A percentile compares a stretch with the other conserved stretches of the same genome.
Conservation (phyloP, 768 basidiomycete species). For the Ramaria sp. region DNA sequence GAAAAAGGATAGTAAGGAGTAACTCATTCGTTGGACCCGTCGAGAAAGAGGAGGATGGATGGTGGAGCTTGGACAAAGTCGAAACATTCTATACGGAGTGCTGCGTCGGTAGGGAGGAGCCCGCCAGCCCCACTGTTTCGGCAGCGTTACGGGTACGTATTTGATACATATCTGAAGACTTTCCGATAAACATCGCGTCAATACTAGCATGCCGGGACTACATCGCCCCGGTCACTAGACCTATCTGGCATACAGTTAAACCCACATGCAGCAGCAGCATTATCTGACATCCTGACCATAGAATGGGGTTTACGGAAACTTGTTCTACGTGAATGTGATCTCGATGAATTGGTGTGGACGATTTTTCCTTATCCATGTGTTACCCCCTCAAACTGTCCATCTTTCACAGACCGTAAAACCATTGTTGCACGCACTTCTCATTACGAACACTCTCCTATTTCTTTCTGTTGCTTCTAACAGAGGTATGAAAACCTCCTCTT, state of each 20-base stretch:
- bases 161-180: not conserved
- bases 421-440: constrained; percentile 80
- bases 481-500: constrained; percentile 65
- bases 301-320: constrained; percentile 90
- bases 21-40: constrained; percentile 9
- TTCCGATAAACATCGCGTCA: not conserved
- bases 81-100: constrained; percentile 83
- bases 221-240: constrained; percentile 61
- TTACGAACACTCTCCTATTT: constrained; percentile 68
- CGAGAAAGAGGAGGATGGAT: constrained; percentile 35
- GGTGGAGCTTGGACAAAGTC: constrained; percentile 82
- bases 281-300: constrained; percentile 85
- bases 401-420: constrained; percentile 66
- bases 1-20: constrained; percentile 53
- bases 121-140: constrained; percentile 53
- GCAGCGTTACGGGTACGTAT: constrained; percentile 54
- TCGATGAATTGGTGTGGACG: constrained; percentile 67
- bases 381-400: not conserved
- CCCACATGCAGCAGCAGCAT: constrained; percentile 55
- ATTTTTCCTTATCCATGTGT: not conserved
- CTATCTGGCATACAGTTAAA: constrained; percentile 73
- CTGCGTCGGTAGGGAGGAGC: constrained; percentile 66
- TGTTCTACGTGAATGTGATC: constrained; percentile 74
- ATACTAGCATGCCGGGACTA: constrained; percentile 37
- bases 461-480: constrained; percentile 83